Base-by-base conservation (phyloP, 169 alveolate species). In the Toxoplasma gondii region DNA sequence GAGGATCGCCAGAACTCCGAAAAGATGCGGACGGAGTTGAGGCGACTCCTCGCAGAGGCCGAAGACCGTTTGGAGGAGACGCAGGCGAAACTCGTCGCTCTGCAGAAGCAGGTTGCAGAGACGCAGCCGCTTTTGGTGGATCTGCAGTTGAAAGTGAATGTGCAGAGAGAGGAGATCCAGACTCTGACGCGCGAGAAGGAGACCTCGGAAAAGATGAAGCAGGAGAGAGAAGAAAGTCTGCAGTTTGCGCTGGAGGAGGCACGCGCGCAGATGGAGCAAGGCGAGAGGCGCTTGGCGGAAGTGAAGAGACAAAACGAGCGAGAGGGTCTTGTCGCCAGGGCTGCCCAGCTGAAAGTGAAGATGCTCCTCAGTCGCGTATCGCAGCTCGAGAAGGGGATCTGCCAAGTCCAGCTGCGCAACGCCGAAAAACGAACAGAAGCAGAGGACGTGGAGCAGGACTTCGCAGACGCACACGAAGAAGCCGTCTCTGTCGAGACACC, bases 391-490 rank as follows among this genome's bases (percentile, higher is more conserved):
- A 22, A 24, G 9, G 44, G 1, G 41, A 29, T 1, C 2, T 16
- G 38, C n/a, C 54, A 39, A 12, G 67, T 5, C 9, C 69, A 82
- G n/a, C 41, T 2, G 38, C 29, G 1, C 34, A 49, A 39, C 17
- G 38, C 64, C 19, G n/a, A 36, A 1, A n/a, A 74, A 19, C 39
- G 27, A 41, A 44, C 41, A 12, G 43, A n/a, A 74, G 44, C n/a
- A 16, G 84, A 31, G 44, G 84, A 24, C 74, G 74, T 12, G 74
- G 74, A 64, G 74, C n/a, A 10, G n/a, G 74, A 64, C 74, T 78
- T 78, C 44, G 86, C 86, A 78, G 86, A 78, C 45, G 86, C 86
- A 45, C 44, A 78, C 45, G 86, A 78, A 19, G 86, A 78, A 70
- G 39, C 29, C 44, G 39, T 29, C 16, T 10, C 86, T n/a, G 5